Conservation (phyloP, 176 grass and related monocot species). For the Poa annua region DNA sequence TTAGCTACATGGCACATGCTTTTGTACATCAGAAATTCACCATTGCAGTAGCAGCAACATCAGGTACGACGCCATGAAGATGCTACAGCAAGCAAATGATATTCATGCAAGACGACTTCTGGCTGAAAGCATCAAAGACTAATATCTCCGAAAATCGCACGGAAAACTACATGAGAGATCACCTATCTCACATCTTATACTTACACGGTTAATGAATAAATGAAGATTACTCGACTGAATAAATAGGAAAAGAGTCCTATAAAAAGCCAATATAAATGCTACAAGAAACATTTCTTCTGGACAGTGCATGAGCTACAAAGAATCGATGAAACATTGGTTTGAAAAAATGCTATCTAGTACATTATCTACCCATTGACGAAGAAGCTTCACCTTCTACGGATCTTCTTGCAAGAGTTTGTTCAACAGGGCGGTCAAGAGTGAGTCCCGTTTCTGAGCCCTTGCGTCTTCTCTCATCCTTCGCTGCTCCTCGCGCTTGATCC, state of each 20-base stretch:
- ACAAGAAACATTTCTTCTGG: constrained; percentile 23
- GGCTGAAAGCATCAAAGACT: neutral
- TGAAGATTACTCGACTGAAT: constrained; percentile 16
- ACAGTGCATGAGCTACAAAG: constrained; percentile 52
- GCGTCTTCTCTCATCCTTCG: constrained; percentile 57
- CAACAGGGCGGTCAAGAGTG: constrained; percentile 46
- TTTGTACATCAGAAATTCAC: neutral
- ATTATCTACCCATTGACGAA: constrained; percentile 24
- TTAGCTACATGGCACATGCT: neutral
- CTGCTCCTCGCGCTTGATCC: constrained; percentile 75
- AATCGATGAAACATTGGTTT: constrained; percentile 38
- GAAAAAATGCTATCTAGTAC: constrained; percentile 37
- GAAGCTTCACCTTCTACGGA: constrained; percentile 33
- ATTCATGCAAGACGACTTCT: constrained; percentile 19
- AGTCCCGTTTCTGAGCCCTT: constrained; percentile 65
- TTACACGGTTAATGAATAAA: constrained; percentile 24
- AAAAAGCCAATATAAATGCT: constrained; percentile 27
- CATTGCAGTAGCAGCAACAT: constrained; percentile 8
- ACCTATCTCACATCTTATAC: constrained; percentile 19
- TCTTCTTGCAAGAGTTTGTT: constrained; percentile 65
- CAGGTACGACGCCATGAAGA: neutral
- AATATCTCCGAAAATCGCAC: constrained; percentile 21
- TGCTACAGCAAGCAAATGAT: constrained; percentile 6
- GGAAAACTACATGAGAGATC: constrained; percentile 12
- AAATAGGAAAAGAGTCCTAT: constrained; percentile 20